These are phyloP conservation scores for Globisporangium recalcitrans DNA, from an alignment of 352 stramenopile genomes.

Conservation along the genomic window DNA sequence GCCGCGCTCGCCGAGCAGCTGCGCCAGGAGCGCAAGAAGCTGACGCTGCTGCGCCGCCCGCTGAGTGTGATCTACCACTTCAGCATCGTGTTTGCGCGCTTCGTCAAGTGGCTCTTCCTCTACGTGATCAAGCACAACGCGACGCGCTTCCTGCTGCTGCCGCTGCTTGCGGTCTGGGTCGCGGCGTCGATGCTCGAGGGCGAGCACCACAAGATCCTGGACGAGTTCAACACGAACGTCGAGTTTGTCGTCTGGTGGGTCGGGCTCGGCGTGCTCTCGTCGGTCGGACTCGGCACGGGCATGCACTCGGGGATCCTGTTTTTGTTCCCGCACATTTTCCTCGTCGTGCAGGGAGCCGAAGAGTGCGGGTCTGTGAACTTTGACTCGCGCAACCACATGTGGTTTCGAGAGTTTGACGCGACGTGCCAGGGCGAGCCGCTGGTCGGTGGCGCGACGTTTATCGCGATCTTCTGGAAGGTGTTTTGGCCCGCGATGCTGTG, in stretches of 20 bases:
- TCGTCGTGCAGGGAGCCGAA: constrained; percentile 85
- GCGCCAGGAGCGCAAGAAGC: constrained; percentile 72
- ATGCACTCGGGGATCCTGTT: constrained; percentile 94
- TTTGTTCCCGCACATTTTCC: constrained; percentile 94
- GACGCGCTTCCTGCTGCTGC: constrained; percentile 76
- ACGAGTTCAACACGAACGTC: constrained; percentile 79
- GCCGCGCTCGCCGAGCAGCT: constrained; percentile 46
- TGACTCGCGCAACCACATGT: constrained; percentile 86
- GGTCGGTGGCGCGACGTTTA: constrained; percentile 62
- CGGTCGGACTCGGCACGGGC: constrained; percentile 90
- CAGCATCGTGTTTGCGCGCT: constrained; percentile 63
- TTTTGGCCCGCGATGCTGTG: constrained; percentile 89
- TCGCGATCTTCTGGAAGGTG: constrained; percentile 87
- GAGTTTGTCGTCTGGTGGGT: constrained; percentile 93
- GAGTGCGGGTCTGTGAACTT: constrained; percentile 87
- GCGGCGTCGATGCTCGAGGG: constrained; percentile 58
- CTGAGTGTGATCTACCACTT: constrained; percentile 80
- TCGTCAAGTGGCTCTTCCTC: constrained; percentile 66
- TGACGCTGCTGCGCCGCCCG: constrained; percentile 80
- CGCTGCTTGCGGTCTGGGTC: constrained; percentile 63
- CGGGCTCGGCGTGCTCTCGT: constrained; percentile 90
- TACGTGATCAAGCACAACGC: constrained; percentile 59
- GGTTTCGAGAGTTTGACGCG: constrained; percentile 82
- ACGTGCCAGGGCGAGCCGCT: constrained; percentile 47
- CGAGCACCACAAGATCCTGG: constrained; percentile 65